A percentile compares a stretch with the other conserved stretches of the same genome.
Conservation (phyloP, 73 alveolate genomes). For the Paramecium primaurelia region DNA sequence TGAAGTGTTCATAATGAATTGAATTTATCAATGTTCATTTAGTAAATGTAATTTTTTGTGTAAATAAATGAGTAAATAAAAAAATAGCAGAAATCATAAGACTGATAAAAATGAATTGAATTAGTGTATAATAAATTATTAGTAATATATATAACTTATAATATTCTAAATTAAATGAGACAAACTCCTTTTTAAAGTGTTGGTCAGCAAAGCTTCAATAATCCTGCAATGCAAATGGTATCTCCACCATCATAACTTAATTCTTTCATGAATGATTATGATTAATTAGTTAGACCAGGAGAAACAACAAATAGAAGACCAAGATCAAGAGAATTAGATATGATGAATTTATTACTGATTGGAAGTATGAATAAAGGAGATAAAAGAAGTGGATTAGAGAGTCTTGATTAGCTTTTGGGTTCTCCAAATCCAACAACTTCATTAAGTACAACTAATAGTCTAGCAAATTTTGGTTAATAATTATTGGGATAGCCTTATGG, state of each 20-base stretch:
- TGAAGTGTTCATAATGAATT: neutral
- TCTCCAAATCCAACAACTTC: neutral
- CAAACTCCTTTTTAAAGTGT: conserved; percentile 24
- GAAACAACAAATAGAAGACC: conserved; percentile 3
- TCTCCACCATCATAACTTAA: neutral
- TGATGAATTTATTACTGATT: conserved; percentile 24
- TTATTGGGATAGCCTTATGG: neutral
- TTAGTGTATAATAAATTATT: neutral
- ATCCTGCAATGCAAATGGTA: neutral
- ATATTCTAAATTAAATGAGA: neutral
- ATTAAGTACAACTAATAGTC: neutral
- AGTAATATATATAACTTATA: neutral
- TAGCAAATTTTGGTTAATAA: conserved; percentile 7
- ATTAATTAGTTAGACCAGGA: neutral
- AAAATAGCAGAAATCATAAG: neutral
- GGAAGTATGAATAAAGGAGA: conserved; percentile 34
- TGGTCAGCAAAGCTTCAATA: neutral
- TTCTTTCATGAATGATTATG: neutral
- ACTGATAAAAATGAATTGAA: neutral
- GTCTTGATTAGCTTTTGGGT: neutral
- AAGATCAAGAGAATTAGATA: conserved; percentile 22
- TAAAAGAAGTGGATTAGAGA: conserved; percentile 34
- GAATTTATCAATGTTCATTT: too few species aligned
- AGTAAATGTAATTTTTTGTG: neutral
- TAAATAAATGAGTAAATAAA: neutral